These are phyloP conservation scores for Dalbergia cochinchinensis DNA, from an alignment of 306 rosid genomes.

Conservation along the genomic window DNA sequence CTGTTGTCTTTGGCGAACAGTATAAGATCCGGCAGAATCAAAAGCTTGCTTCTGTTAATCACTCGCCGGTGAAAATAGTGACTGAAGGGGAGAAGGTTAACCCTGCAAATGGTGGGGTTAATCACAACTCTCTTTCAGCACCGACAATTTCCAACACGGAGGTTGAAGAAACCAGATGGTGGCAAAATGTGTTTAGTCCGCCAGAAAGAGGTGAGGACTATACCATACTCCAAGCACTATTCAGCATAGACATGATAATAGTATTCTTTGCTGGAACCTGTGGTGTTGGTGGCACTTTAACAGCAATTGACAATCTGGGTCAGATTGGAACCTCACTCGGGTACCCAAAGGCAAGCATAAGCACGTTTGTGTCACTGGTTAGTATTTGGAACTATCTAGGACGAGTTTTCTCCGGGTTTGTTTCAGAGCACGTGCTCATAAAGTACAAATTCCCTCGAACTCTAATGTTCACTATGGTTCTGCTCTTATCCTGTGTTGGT, in stretches of 20 bases:
- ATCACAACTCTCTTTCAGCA: neutral
- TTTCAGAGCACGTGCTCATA: slow-evolving; percentile 51
- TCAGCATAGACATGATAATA: slow-evolving; percentile 67
- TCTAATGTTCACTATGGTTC: slow-evolving; percentile 56
- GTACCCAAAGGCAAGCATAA: slow-evolving; percentile 59
- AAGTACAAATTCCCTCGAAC: slow-evolving; percentile 62
- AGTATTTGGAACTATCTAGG: slow-evolving; percentile 73
- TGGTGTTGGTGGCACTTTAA: slow-evolving; percentile 67
- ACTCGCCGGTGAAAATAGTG: slow-evolving; percentile 37
- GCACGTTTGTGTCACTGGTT: slow-evolving; percentile 69
- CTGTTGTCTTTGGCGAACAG: slow-evolving; percentile 61
- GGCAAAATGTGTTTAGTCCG: slow-evolving; percentile 58
- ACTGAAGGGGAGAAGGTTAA: neutral
- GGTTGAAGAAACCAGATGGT: slow-evolving; percentile 45
- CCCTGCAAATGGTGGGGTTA: neutral
- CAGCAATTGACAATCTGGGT: slow-evolving; percentile 65
- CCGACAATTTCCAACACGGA: neutral
- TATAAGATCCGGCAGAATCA: slow-evolving; percentile 37
- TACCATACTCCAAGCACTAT: slow-evolving; percentile 71
- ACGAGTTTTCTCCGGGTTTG: slow-evolving; percentile 58
- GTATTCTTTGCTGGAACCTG: slow-evolving; percentile 60
- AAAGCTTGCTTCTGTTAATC: slow-evolving; percentile 14
- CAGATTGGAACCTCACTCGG: slow-evolving; percentile 64
- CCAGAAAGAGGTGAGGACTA: slow-evolving; percentile 68
- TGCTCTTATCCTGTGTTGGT: slow-evolving; percentile 58